These are phyloP conservation scores for Salvia sclarea DNA, from an alignment of 305 asterid species.

Conservation along the genomic window DNA sequence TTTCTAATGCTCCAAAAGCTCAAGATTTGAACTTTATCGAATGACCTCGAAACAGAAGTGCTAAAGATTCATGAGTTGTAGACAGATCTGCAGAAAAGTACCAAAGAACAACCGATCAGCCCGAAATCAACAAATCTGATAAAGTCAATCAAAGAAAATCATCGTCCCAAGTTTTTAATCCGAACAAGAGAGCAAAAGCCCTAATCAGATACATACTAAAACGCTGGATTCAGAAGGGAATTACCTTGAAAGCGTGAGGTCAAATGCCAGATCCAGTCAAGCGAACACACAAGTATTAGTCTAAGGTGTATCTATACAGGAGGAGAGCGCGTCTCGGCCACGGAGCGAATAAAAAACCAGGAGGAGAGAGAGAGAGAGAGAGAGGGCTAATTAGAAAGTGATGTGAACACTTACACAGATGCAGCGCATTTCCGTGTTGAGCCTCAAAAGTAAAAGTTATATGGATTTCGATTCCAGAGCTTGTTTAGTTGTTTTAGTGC, in stretches of 20 bases:
- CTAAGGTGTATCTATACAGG: background rate
- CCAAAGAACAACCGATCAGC: slow-evolving; percentile 13
- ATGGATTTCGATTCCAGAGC: slow-evolving; percentile 3
- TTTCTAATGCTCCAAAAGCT: background rate
- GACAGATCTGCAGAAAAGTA: slow-evolving; percentile 43
- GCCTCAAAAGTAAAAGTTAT: background rate
- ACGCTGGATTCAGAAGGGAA: background rate
- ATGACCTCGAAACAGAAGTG: slow-evolving; percentile 6
- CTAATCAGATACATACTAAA: background rate
- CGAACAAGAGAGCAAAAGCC: background rate
- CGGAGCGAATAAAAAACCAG: background rate
- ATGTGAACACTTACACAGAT: slow-evolving; percentile 5
- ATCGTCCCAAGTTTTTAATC: background rate
- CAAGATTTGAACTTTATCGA: slow-evolving; percentile 14
- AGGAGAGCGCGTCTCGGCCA: slow-evolving; percentile 28
- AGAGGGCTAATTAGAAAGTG: background rate
- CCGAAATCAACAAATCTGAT: background rate
- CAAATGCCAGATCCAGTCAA: slow-evolving; percentile 9
- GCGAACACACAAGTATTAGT: background rate
- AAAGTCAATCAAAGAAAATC: background rate
- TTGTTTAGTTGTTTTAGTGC: background rate
- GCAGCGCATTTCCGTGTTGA: background rate
- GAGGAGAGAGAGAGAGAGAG: background rate
- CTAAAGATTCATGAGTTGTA: background rate
- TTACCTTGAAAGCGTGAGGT: slow-evolving; percentile 11